Conservation (phyloP, 306 rosid genomes). For the Carpinus fangiana region DNA sequence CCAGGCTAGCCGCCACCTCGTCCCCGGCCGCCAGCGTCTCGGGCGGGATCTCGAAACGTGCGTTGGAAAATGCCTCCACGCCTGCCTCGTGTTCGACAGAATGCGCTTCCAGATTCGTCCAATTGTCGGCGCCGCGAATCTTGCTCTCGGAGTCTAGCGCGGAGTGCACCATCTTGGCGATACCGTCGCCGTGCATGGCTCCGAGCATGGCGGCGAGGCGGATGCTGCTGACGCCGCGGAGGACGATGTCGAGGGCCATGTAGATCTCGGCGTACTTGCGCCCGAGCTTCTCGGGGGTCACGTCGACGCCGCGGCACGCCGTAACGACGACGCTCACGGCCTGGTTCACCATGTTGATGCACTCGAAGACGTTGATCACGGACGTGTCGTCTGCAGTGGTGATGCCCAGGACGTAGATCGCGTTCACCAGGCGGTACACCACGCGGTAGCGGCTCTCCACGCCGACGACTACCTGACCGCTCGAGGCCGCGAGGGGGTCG, state of each 20-base stretch:
- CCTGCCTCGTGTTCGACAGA: slow-evolving; percentile 70
- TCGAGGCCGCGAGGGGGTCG: slow-evolving; percentile 85
- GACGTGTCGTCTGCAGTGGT: slow-evolving; percentile 85
- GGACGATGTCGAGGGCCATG: slow-evolving; percentile 93
- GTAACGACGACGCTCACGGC: slow-evolving; percentile 85
- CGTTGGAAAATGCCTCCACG: slow-evolving; percentile 56
- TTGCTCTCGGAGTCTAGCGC: slow-evolving; percentile 77
- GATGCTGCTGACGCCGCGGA: slow-evolving; percentile 78
- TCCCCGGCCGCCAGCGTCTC: slow-evolving; percentile 85
- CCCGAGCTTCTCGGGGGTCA: slow-evolving; percentile 87
- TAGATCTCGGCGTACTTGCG: slow-evolving; percentile 92
- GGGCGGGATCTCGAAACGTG: slow-evolving; percentile 65
- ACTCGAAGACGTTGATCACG: slow-evolving; percentile 83
- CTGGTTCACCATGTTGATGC: slow-evolving; percentile 88
- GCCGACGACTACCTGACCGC: slow-evolving; percentile 92
- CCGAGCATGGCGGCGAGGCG: slow-evolving; percentile 96
- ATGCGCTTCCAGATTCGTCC: slow-evolving; percentile 53
- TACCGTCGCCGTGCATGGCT: slow-evolving; percentile 82
- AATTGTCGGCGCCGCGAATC: slow-evolving; percentile 85
- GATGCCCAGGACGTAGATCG: slow-evolving; percentile 85
- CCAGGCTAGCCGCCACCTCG: slow-evolving; percentile 58
- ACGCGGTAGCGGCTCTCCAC: slow-evolving; percentile 89
- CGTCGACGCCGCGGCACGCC: slow-evolving; percentile 91
- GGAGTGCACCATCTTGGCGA: slow-evolving; percentile 95
- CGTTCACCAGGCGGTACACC: slow-evolving; percentile 86